A percentile compares a stretch with the other conserved stretches of the same genome.
Conservation (phyloP, 768 basidiomycete species). For the Mycena floridula region DNA sequence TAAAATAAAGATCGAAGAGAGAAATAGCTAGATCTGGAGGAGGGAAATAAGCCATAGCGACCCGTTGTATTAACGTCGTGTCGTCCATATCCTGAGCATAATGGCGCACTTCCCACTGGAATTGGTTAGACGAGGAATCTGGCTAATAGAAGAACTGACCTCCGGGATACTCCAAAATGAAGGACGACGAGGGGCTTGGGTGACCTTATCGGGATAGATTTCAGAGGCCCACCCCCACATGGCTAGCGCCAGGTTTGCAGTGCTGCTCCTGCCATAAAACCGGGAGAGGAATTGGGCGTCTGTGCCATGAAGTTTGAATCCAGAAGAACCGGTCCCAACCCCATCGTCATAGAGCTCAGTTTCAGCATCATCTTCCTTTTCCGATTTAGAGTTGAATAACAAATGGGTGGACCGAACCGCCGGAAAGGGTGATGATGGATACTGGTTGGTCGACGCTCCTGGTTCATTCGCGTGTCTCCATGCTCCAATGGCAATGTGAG, state of each 20-base stretch:
- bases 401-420: slow-evolving; percentile 3
- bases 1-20: slow-evolving; percentile 68
- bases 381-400: background rate
- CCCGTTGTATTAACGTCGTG: slow-evolving; percentile 22
- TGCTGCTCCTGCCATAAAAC: background rate
- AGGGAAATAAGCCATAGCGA: slow-evolving; percentile 50
- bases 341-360: background rate
- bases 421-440: slow-evolving; percentile 6
- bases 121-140: slow-evolving; percentile 1
- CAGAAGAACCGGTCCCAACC: background rate
- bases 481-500: slow-evolving; percentile 54
- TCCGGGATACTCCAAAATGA: slow-evolving; percentile 55
- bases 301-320: background rate
- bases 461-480: slow-evolving; percentile 42
- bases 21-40: slow-evolving; percentile 49
- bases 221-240: background rate
- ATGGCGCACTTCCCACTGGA: slow-evolving; percentile 54
- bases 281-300: background rate
- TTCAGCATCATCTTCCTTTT: background rate
- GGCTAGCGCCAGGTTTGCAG: background rate
- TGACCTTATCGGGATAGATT: slow-evolving; percentile 6
- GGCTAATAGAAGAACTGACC: slow-evolving; percentile 28
- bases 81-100: slow-evolving; percentile 36
- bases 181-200: slow-evolving; percentile 27
- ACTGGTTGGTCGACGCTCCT: background rate